Evolutionary conservation across 2,329 filamentous ascomycete genomes (phyloP), one percentile per base, ranked within the genome.

Genomic region (Neonectria faginata): DNA sequence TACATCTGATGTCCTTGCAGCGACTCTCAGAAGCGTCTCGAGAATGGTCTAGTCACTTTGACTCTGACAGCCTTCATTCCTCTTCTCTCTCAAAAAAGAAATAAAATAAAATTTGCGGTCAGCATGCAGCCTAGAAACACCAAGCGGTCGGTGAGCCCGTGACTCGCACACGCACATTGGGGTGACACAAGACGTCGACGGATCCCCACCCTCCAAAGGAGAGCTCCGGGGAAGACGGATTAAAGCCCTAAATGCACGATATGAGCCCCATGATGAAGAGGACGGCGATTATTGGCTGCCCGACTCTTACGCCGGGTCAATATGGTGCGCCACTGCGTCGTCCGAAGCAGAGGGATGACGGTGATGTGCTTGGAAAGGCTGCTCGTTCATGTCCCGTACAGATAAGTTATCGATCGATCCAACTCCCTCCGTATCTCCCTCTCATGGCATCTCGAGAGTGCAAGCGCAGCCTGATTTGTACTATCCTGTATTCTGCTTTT

Each of bases 81-180:
- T n/a, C 29, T 18, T 33, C 31, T 33, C 29, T 22, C 27, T n/a
- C n/a, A n/a, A n/a, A n/a, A n/a, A 10, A 51, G 12, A 5, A 16
- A 22, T 18, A n/a, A n/a, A n/a, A n/a, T n/a, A n/a, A n/a, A n/a
- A n/a, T n/a, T n/a, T n/a, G 29, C 29, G 27, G 48, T 20, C 48
- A 51, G 48, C 48, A 51, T 51, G 48, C 48, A 51, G 27, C 48
- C 48, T 14, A 8, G 29, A 12, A 20, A n/a, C 10, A 22, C 48
- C n/a, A 33, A 51, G 29, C n/a, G 16, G 48, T 14, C 29, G 48
- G 48, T 33, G 48, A 51, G 29, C 16, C 29, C 7, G 29, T 51
- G 48, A 51, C 29, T 51, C 29, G 31, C n/a, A 20, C 27, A 29
- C 14, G 29, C 29, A 51, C 18, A 5, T 29, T 33, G 11, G n/a